phyloP scores from a whole-genome alignment of 305 asterid species.

The Fraxinus sp. region DNA sequence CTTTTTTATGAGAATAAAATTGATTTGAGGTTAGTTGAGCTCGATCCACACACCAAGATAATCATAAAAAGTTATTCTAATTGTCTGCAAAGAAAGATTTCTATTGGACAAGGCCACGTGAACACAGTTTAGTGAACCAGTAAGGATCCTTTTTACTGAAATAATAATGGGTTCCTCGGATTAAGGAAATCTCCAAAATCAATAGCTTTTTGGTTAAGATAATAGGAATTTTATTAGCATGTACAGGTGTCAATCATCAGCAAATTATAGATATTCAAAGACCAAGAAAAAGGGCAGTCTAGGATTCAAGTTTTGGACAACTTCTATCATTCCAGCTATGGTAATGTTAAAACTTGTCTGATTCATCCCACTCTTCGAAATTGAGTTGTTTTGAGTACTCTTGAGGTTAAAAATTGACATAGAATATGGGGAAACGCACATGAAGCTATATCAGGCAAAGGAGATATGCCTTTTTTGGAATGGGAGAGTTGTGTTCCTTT shows the following conservation, averaged over 20 bases:
- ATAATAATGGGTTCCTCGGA: conserved; percentile 35
- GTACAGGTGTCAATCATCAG: conserved; percentile 84
- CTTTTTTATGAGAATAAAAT: neutral
- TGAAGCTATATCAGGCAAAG: conserved; percentile 14
- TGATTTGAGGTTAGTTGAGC: neutral
- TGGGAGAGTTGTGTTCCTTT: conserved; percentile 27
- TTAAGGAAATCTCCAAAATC: conserved; percentile 32
- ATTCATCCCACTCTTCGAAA: conserved; percentile 22
- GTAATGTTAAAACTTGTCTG: conserved; percentile 34
- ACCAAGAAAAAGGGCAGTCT: conserved; percentile 24
- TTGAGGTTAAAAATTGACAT: neutral
- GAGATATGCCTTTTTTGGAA: conserved; percentile 38
- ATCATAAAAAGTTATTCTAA: conserved; percentile 29
- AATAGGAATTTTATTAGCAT: conserved; percentile 14
- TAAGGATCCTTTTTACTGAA: conserved; percentile 39
- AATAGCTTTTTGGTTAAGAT: conserved; percentile 10
- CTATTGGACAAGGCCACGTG: conserved; percentile 60
- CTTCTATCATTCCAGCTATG: conserved; percentile 24
- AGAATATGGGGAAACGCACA: conserved; percentile 20
- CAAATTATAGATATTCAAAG: conserved; percentile 46
- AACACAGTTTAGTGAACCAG: conserved; percentile 41
- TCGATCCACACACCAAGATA: conserved; percentile 30
- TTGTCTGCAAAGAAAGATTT: conserved; percentile 32
- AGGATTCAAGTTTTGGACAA: conserved; percentile 22
- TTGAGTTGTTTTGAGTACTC: neutral